phyloP scores from a whole-genome alignment of 345 rosid species.

The Ceriops decandra region DNA sequence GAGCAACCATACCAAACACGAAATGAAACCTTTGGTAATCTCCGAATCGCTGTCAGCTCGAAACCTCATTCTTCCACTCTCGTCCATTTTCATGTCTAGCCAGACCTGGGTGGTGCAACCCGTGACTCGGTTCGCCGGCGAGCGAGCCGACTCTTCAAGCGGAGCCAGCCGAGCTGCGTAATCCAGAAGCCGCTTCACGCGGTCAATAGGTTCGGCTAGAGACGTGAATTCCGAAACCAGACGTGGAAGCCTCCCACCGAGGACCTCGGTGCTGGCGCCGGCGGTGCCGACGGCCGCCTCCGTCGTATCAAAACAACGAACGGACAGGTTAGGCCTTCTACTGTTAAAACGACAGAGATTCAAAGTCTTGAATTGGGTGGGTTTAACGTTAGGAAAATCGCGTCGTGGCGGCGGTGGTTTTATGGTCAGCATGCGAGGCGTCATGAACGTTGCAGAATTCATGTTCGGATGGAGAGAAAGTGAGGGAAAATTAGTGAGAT shows the following conservation, averaged over 20 bases:
- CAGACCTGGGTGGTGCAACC: conserved; percentile 95
- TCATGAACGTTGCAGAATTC: conserved; percentile 22
- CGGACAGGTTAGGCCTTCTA: neutral
- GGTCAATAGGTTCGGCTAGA: conserved; percentile 62
- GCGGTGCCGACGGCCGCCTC: neutral
- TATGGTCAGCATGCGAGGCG: neutral
- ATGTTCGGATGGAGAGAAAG: conserved; percentile 29
- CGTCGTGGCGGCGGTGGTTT: neutral
- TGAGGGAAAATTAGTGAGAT: neutral
- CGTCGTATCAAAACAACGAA: neutral
- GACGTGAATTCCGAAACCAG: conserved; percentile 58
- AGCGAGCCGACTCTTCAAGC: conserved; percentile 61
- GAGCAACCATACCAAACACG: conserved; percentile 70
- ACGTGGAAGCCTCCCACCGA: conserved; percentile 29
- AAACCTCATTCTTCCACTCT: conserved; percentile 56
- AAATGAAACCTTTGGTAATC: conserved; percentile 72
- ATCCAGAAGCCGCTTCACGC: conserved; percentile 72
- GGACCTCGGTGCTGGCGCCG: neutral
- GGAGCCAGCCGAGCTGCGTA: conserved; percentile 61
- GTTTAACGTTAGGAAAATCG: neutral
- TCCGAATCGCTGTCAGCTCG: conserved; percentile 87
- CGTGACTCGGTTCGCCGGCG: conserved; percentile 49
- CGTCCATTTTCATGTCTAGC: conserved; percentile 56
- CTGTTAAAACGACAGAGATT: neutral
- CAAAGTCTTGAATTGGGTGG: neutral